phyloP scores from a whole-genome alignment of 2,329 filamentous ascomycete genomes.

The Sporothrix inflata region DNA sequence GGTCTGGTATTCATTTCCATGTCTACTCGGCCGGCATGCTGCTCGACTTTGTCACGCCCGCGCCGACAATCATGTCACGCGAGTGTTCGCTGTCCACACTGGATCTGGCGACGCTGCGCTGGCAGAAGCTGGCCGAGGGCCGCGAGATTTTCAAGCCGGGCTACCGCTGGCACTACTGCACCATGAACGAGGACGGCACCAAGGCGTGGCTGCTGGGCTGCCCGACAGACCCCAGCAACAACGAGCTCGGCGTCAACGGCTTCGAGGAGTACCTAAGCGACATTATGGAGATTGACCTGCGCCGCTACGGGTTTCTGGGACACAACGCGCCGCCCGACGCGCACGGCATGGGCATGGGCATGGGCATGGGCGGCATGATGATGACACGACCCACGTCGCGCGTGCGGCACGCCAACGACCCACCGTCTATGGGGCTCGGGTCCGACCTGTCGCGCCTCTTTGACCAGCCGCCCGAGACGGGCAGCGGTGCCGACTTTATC shows the following conservation, averaged over 20 bases:
- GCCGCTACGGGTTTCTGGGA: constrained; percentile 86
- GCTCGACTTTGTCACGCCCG: constrained; percentile 91
- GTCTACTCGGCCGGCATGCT: constrained; percentile 91
- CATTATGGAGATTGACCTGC: constrained; percentile 89
- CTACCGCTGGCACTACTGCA: constrained; percentile 99
- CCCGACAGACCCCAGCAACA: constrained; percentile 69
- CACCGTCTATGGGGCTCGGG: constrained; percentile 71
- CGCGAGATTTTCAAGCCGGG: constrained; percentile 88
- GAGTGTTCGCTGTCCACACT: constrained; percentile 91
- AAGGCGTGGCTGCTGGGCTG: constrained; percentile 97
- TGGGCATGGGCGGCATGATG: constrained; percentile 48
- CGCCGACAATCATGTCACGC: constrained; percentile 79
- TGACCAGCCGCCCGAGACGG: constrained; percentile 79
- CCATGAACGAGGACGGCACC: constrained; percentile 90
- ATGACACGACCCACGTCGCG: constrained; percentile 53
- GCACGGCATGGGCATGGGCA: constrained; percentile 1
- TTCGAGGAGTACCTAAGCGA: constrained; percentile 94
- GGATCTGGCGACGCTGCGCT: constrained; percentile 82
- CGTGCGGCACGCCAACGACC: constrained; percentile 50
- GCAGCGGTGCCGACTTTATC: constrained; percentile 86
- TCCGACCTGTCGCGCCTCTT: constrained; percentile 85
- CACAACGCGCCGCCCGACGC: constrained; percentile 67
- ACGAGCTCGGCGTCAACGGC: constrained; percentile 68
- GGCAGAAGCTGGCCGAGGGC: constrained; percentile 94
- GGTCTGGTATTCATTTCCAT: constrained; percentile 92